phyloP scores from a whole-genome alignment of 148 eudicot genomes.

The Rheum nobile region DNA sequence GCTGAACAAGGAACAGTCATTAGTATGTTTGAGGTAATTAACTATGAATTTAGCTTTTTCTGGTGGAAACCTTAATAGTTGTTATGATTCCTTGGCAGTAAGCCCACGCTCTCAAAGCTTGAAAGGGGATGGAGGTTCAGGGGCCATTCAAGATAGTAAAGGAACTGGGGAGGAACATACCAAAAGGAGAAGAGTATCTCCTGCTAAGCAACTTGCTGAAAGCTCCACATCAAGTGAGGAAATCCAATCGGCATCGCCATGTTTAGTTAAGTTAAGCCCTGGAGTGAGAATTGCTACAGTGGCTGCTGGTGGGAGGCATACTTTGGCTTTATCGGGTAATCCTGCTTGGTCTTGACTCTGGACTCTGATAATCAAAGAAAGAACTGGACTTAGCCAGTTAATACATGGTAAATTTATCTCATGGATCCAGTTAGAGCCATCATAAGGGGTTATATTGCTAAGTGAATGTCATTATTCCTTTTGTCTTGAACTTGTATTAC shows the following conservation, averaged over 20 bases:
- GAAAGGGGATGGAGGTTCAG: constrained; percentile 43
- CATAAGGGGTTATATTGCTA: background rate
- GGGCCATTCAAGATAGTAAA: constrained; percentile 29
- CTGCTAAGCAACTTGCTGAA: constrained; percentile 62
- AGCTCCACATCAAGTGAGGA: constrained; percentile 63
- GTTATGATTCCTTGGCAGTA: constrained; percentile 33
- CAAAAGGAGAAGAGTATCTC: constrained; percentile 69
- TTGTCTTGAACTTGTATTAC: background rate
- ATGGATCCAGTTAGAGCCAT: background rate
- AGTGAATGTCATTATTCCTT: background rate
- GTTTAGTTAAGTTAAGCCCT: constrained; percentile 67
- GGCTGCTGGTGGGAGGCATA: constrained; percentile 99
- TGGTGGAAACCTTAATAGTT: constrained; percentile 9
- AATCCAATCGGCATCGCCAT: constrained; percentile 67
- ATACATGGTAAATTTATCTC: background rate
- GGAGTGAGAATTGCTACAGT: constrained; percentile 72
- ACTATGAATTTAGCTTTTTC: background rate
- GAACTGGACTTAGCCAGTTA: background rate
- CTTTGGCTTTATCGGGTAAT: constrained; percentile 83
- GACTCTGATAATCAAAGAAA: background rate
- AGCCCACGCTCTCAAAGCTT: constrained; percentile 65
- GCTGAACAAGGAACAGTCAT: constrained; percentile 51
- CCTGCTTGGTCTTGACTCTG: constrained; percentile 10
- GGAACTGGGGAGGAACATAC: constrained; percentile 56
- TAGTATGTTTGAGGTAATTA: background rate